Evolutionary conservation across 768 basidiomycete species (phyloP).

Genomic region (Myochromella boudieri): DNA sequence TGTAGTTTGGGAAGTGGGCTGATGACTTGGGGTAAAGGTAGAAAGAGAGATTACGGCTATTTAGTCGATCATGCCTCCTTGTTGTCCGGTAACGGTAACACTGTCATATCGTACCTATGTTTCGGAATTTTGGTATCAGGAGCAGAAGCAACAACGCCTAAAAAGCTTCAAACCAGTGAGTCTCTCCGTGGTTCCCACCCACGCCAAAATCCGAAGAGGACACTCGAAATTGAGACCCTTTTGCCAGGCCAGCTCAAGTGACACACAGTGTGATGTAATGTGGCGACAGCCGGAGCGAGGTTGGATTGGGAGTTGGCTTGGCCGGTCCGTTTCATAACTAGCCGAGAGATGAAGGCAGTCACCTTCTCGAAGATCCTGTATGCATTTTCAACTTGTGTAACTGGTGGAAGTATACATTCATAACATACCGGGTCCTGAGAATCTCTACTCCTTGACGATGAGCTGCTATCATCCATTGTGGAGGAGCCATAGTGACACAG

Average conservation of each 20-base stretch:
- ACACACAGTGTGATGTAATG: slow-evolving; percentile 69
- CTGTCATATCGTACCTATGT: slow-evolving; percentile 73
- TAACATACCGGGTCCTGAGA: slow-evolving; percentile 72
- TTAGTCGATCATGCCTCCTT: slow-evolving; percentile 76
- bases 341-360: slow-evolving; percentile 68
- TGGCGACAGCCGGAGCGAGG: slow-evolving; percentile 53
- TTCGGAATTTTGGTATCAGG: slow-evolving; percentile 14
- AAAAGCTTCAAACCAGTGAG: slow-evolving; percentile 57
- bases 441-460: slow-evolving; percentile 79
- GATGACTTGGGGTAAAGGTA: slow-evolving; percentile 76
- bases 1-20: slow-evolving; percentile 77
- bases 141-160: background rate
- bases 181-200: slow-evolving; percentile 66
- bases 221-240: slow-evolving; percentile 80
- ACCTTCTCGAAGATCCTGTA: slow-evolving; percentile 58
- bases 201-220: slow-evolving; percentile 49
- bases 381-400: background rate
- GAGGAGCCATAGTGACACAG: slow-evolving; percentile 75
- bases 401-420: background rate
- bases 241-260: slow-evolving; percentile 66
- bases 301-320: slow-evolving; percentile 22
- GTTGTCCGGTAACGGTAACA: slow-evolving; percentile 54
- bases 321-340: slow-evolving; percentile 56
- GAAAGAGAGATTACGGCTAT: slow-evolving; percentile 69
- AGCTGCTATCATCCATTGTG: slow-evolving; percentile 78